Conservation (phyloP, 306 rosid genomes). For the Cucumis sativus region Cucumber_9930_V3 NC_026661.2:3627001-3627500, state of each 20-base stretch:
- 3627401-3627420: neutral
- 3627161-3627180: neutral
- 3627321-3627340: neutral
- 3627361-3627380: neutral
- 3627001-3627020: neutral
- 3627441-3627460: conserved; percentile 1
- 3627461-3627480: neutral
- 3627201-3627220: neutral
- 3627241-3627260: conserved; percentile 5
- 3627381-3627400: neutral
- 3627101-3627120: conserved; percentile 8
- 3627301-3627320: neutral
- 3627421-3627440: neutral
- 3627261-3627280: neutral
- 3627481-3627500: neutral
- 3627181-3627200: neutral
- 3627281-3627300: neutral
- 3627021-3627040: neutral
- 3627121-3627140: conserved; percentile 7
- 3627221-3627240: neutral
- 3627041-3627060: neutral
- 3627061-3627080: neutral
- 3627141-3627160: neutral
- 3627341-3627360: neutral
- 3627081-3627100: neutral